These are phyloP conservation scores for Pseudocercospora ulei DNA, from an alignment of 2,329 filamentous ascomycete genomes.

Conservation along the genomic window DNA sequence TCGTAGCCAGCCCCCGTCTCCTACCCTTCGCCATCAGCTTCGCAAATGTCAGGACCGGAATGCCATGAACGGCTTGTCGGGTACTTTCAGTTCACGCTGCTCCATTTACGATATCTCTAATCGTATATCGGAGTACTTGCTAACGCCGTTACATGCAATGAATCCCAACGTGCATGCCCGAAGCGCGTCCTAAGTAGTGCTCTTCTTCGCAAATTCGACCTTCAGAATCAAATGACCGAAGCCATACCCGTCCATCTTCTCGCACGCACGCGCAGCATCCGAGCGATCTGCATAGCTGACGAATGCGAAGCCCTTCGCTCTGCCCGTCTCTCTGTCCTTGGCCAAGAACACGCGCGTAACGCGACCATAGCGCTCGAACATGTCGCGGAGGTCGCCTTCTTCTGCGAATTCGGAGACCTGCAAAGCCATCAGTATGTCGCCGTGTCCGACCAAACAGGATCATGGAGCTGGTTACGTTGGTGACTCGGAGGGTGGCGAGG, in stretches of 20 bases:
- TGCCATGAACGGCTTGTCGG: too few species aligned
- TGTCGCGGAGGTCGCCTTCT: constrained; percentile 86
- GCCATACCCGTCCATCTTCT: constrained; percentile 94
- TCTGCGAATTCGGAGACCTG: constrained; percentile 95
- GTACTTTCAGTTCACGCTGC: too few species aligned
- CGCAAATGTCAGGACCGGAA: too few species aligned
- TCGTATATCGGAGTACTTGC: too few species aligned
- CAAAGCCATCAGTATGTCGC: too few species aligned
- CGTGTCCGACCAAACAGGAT: too few species aligned
- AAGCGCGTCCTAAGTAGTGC: constrained; percentile 24
- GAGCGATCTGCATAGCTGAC: constrained; percentile 87
- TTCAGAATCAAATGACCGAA: constrained; percentile 79
- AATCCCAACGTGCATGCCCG: too few species aligned
- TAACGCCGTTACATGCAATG: too few species aligned
- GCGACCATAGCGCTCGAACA: constrained; percentile 95
- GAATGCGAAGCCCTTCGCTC: constrained; percentile 98
- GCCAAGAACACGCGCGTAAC: constrained; percentile 96
- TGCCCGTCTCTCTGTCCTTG: constrained; percentile 90
- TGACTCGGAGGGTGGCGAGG: constrained; percentile 88
- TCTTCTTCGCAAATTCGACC: constrained; percentile 74
- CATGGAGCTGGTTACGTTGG: constrained; percentile 63
- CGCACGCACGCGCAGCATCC: constrained; percentile 85
- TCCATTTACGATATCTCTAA: too few species aligned
- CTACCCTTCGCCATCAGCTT: too few species aligned
- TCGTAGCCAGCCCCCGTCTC: too few species aligned